phyloP scores from a whole-genome alignment of 495 filamentous ascomycete species.

The Aspergillus kassunensis region DNA sequence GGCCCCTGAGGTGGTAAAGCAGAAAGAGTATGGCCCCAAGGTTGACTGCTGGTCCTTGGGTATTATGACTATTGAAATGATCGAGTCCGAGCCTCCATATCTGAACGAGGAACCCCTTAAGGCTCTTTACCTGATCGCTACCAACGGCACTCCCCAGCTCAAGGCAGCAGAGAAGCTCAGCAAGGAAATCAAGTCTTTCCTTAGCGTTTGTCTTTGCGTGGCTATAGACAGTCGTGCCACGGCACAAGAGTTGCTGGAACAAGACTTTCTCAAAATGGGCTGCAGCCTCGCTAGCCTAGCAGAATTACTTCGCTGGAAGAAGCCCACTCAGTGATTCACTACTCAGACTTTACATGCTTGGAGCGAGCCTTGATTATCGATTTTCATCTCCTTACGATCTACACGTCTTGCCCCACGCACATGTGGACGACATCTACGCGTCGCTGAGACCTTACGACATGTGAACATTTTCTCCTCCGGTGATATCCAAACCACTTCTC shows the following conservation, averaged over 20 bases:
- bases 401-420: conserved; percentile 31
- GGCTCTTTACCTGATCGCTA: conserved; percentile 92
- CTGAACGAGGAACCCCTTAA: conserved; percentile 97
- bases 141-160: conserved; percentile 90
- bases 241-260: conserved; percentile 75
- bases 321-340: conserved; percentile 37
- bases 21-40: conserved; percentile 97
- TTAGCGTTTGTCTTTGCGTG: conserved; percentile 92
- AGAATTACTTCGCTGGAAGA: conserved; percentile 73
- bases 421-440: conserved; percentile 35
- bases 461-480: conserved; percentile 25
- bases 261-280: conserved; percentile 67
- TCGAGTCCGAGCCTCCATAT: conserved; percentile 96
- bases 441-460: conserved; percentile 23
- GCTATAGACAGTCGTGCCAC: conserved; percentile 93
- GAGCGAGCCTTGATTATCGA: background rate
- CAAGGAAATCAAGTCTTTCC: conserved; percentile 93
- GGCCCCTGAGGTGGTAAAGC: conserved; percentile 98
- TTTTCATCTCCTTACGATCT: conserved; percentile 19
- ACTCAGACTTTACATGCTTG: background rate
- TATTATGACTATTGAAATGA: conserved; percentile 99
- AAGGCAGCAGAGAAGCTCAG: conserved; percentile 97
- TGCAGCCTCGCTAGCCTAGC: conserved; percentile 78
- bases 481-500: conserved; percentile 18
- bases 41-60: conserved; percentile 98